Evolutionary conservation across 1,284 basidiomycete genomes (phyloP).

Genomic region (Ustilago curta): DNA sequence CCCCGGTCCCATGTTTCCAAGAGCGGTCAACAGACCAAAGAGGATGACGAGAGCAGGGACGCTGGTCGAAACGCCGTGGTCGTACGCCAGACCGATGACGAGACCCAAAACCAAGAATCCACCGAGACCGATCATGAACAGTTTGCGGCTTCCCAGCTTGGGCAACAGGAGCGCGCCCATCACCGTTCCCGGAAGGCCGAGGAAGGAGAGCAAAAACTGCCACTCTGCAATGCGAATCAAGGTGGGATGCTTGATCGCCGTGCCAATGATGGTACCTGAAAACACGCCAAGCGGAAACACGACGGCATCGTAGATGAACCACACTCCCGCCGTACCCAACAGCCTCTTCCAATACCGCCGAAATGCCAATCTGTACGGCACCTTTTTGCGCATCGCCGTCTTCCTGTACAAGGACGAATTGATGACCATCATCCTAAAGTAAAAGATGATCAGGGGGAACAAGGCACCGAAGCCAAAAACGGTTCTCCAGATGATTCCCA

Average conservation of each 20-base stretch:
- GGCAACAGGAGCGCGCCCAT: constrained; percentile 71
- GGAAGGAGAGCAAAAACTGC: constrained; percentile 77
- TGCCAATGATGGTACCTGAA: constrained; percentile 67
- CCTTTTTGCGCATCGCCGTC: constrained; percentile 67
- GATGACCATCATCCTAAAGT: constrained; percentile 73
- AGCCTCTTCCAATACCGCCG: constrained; percentile 76
- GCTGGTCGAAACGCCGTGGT: constrained; percentile 74
- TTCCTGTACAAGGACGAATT: constrained; percentile 45
- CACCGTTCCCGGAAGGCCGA: constrained; percentile 78
- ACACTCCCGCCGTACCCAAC: constrained; percentile 48
- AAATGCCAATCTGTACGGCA: constrained; percentile 77
- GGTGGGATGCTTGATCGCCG: constrained; percentile 74
- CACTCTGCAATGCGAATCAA: constrained; percentile 73
- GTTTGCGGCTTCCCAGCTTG: constrained; percentile 47
- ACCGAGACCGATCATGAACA: constrained; percentile 79
- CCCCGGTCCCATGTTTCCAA: constrained; percentile 80
- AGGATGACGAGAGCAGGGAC: constrained; percentile 72
- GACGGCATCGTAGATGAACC: constrained; percentile 76
- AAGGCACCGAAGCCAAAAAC: constrained; percentile 80
- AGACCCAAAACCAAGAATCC: constrained; percentile 81
- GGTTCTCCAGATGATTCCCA: constrained; percentile 80
- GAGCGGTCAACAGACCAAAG: constrained; percentile 39
- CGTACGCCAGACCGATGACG: constrained; percentile 74
- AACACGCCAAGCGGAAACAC: constrained; percentile 79
- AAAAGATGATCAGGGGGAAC: constrained; percentile 78